Base-by-base conservation (phyloP, 1,284 basidiomycete genomes). In the Sparassis latifolia region DNA sequence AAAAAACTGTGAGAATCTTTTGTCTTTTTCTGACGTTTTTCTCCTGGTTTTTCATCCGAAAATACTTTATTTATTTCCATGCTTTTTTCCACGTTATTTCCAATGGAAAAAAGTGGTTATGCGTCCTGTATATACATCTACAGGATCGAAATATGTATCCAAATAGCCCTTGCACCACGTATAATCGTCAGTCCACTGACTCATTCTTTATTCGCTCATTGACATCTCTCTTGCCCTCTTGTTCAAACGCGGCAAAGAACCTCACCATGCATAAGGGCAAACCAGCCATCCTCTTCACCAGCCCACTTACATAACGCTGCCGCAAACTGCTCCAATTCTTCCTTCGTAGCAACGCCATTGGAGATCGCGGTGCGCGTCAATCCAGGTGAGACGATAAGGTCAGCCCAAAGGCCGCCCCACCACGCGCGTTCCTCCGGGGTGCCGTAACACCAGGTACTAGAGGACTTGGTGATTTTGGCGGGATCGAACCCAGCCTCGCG, bases 321-420 rank as follows among this genome's bases (percentile, higher is more conserved):
- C 3, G 63, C 56, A 6, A 63, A 55, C 37, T 52, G 51, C 48
- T 60, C 52, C 42, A 71, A 43, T 9, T 62, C 61, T 30, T 62
- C 64, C 45, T 56, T 37, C 0, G 61, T 62, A 3, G 61, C 64
- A 2, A 65, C 40, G 3, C 65, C 66, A n/a, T 55, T 55, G 20
- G 61, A 59, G 1, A 67, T 30, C 10, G 67, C 69, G 10, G 55
- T 56, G 20, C 50, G 46, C 5, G 64, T 59, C 52, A 66, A 70
- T 47, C 55, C 54, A 9, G 71, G 70, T 2, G 47, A 48, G 5
- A 69, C 42, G 1, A 56, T 60, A 4, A 70, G 58, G 30, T 70
- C 71, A 20, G 68, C 69, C 66, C 64, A 68, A 48, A 70, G 42
- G 27, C 52, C 58, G 3, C 67, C 60, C 61, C 63, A 72, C 65